Evolutionary conservation across 192 early-diverging fungal species (phyloP).

Genomic region (Linnemannia elongata): DNA sequence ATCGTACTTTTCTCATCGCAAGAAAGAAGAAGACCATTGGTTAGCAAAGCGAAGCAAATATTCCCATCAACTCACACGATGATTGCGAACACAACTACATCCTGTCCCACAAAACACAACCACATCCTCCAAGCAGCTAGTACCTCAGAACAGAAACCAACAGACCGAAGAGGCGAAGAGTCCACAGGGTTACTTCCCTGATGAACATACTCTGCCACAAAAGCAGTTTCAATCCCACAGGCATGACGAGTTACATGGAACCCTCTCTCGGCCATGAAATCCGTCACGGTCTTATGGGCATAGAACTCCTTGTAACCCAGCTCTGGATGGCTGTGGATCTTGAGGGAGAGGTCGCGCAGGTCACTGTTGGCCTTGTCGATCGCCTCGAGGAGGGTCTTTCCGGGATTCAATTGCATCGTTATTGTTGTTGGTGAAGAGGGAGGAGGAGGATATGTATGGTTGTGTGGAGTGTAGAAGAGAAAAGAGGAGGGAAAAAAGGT

Average conservation of each 20-base stretch:
- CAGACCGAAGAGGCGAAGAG: slow-evolving; percentile 60
- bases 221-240: slow-evolving; percentile 76
- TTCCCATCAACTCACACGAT: too few relatives aligned
- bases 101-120: background rate
- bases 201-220: slow-evolving; percentile 74
- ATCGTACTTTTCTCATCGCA: slow-evolving; percentile 61
- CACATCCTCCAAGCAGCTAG: too few relatives aligned
- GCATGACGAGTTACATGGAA: slow-evolving; percentile 70
- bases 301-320: slow-evolving; percentile 65
- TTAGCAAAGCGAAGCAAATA: too few relatives aligned
- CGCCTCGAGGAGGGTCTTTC: slow-evolving; percentile 31
- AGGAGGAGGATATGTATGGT: background rate
- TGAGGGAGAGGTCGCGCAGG: slow-evolving; percentile 57
- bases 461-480: background rate
- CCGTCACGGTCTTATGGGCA: slow-evolving; percentile 71
- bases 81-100: too few relatives aligned
- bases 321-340: slow-evolving; percentile 77
- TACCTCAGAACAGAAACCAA: slow-evolving; percentile 62
- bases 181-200: slow-evolving; percentile 41
- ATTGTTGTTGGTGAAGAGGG: background rate
- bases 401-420: slow-evolving; percentile 25
- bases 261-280: slow-evolving; percentile 70
- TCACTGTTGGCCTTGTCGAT: slow-evolving; percentile 51
- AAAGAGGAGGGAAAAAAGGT: background rate
- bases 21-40: background rate